Evolutionary conservation across 2,329 filamentous ascomycete species (phyloP), one percentile per base, ranked within the genome.

Genomic region (Cercospora sp.): DNA sequence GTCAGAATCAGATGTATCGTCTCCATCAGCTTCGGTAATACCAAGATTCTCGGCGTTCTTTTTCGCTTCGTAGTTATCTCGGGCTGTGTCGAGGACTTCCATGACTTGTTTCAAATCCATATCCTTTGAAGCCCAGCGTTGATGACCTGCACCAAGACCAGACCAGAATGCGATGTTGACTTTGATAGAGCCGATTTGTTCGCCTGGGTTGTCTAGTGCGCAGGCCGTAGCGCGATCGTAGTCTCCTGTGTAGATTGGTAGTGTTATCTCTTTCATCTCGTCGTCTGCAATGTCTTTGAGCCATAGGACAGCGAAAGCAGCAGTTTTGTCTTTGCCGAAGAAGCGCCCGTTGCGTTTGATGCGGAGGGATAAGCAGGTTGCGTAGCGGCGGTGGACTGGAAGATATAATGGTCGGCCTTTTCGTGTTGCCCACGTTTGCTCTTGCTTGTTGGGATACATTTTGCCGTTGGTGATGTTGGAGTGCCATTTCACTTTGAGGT

Each of bases 281-380:
- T 91, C 90, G 66, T 93, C 90, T 0, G 84, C 80, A 0, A 93
- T 81, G n/a, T 91, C 87, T 70, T 88, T 87, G 18, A 92, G 82
- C 90, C 90, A 92, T 1, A 91, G 79, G 2, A 91, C 83, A 6
- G 85, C 84, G 72, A 91, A 90, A 0, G 88, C 89, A 1, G 84
- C 80, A 0, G 86, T 87, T 66, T 84, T 85, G 61, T 90, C 86
- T 0, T 81, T 76, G 7, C 81, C 81, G 6, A 71, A 18, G 7
- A 70, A 32, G 18, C 61, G 61, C 65, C 87, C 86, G 66, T 86
- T 83, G 51, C 71, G 66, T 7, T 88, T 84, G 71, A 90, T 90
- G 73, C 88, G 85, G 26, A 89, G 76, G 3, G 88, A 76, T 34
- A 89, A 74, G 26, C 84, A 80, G 1, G 83, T 86, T 30, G 82